These are phyloP conservation scores for Sporisorium scitamineum DNA, from an alignment of 1,284 basidiomycete genomes.

Conservation along the genomic window DNA sequence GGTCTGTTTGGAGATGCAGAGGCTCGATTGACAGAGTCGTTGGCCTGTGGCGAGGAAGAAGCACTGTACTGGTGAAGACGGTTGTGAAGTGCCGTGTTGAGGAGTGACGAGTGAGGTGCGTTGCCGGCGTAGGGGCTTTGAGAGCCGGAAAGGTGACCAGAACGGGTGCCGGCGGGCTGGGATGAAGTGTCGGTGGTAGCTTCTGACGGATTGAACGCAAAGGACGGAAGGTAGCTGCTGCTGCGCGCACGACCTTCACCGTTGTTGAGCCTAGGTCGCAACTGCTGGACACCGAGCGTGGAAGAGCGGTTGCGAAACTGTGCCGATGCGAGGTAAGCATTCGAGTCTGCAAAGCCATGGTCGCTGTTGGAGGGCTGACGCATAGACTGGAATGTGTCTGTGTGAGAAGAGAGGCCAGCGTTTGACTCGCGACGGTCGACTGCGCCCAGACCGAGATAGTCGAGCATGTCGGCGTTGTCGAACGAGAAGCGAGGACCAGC, in stretches of 20 bases:
- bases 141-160: conserved; percentile 25
- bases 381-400: background rate
- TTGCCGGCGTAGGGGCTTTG: conserved; percentile 30
- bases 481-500: conserved; percentile 31
- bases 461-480: conserved; percentile 49
- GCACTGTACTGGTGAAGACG: conserved; percentile 34
- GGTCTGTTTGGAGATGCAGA: conserved; percentile 22
- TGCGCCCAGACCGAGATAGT: conserved; percentile 57
- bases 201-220: conserved; percentile 20
- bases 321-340: conserved; percentile 21
- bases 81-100: conserved; percentile 42
- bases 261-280: conserved; percentile 32
- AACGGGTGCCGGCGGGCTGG: conserved; percentile 14
- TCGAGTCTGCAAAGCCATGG: conserved; percentile 14
- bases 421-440: background rate
- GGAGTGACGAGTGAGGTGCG: conserved; percentile 39
- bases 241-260: conserved; percentile 44
- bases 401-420: background rate
- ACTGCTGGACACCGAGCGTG: conserved; percentile 34
- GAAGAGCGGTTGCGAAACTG: conserved; percentile 40
- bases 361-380: conserved; percentile 7
- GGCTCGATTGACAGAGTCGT: conserved; percentile 3
- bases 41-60: conserved; percentile 9
- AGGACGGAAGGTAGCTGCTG: conserved; percentile 47
- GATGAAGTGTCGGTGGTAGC: conserved; percentile 5